Percentiles rank a stretch among this genome's conserved stretches.
phyloP scores from a whole-genome alignment of 2,329 filamentous ascomycete species.

The Monilinia vaccinii-corymbosi region DNA sequence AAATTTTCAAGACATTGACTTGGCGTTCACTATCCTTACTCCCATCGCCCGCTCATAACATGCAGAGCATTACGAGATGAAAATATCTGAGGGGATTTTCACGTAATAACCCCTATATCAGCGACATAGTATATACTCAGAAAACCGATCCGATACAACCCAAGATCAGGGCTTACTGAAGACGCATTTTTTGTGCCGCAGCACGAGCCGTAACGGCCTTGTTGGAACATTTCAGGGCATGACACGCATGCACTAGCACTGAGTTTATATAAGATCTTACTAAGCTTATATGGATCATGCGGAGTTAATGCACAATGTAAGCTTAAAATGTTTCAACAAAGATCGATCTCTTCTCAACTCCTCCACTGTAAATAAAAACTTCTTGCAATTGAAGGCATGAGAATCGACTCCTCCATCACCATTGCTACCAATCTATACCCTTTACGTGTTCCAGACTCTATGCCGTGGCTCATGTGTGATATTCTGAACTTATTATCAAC shows the following conservation, averaged over 20 bases:
- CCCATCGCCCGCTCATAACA: not conserved
- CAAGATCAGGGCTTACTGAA: not conserved
- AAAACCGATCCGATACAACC: not conserved
- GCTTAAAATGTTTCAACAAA: no score
- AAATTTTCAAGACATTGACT: not conserved
- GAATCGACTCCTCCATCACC: no score
- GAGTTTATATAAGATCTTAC: no score
- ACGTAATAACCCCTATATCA: not conserved
- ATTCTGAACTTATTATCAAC: not conserved
- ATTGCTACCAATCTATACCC: not conserved
- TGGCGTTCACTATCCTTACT: not conserved
- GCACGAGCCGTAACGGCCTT: no score
- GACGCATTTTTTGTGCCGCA: not conserved
- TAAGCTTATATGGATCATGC: no score
- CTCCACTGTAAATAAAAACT: no score
- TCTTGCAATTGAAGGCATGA: not conserved
- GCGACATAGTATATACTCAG: not conserved
- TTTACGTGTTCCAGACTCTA: not conserved
- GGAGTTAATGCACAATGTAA: no score
- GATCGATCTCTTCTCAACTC: no score
- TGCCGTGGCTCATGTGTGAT: not conserved
- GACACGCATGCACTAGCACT: not conserved
- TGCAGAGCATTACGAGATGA: not conserved
- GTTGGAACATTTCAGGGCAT: not conserved
- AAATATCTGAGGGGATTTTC: not conserved